A percentile compares a stretch with the other conserved stretches of the same genome.
These are phyloP conservation scores for Lablab purpureus DNA, from an alignment of 306 rosid genomes.

Conservation along the genomic window DNA sequence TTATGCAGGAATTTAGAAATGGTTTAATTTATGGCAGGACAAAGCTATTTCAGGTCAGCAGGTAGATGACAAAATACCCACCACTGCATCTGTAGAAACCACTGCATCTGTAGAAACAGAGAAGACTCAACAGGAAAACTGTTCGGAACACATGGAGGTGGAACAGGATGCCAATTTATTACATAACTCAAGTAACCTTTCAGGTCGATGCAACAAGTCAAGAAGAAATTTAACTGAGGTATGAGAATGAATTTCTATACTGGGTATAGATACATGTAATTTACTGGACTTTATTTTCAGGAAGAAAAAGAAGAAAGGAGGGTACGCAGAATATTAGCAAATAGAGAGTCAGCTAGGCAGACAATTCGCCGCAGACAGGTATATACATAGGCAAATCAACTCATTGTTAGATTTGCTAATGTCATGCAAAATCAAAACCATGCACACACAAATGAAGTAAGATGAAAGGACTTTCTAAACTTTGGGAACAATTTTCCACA, in stretches of 20 bases:
- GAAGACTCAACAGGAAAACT: slow-evolving; percentile 44
- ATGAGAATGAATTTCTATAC: slow-evolving; percentile 16
- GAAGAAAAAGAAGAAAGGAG: slow-evolving; percentile 91
- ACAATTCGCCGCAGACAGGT: slow-evolving; percentile 99
- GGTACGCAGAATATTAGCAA: slow-evolving; percentile 88
- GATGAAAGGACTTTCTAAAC: too few relatives aligned
- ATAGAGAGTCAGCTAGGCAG: slow-evolving; percentile 97
- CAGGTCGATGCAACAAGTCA: slow-evolving; percentile 63
- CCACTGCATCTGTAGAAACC: slow-evolving; percentile 30
- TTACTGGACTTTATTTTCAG: slow-evolving; percentile 49
- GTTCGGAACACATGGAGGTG: slow-evolving; percentile 43
- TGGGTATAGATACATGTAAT: slow-evolving; percentile 30
- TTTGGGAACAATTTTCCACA: too few relatives aligned
- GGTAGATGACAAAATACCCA: slow-evolving; percentile 48
- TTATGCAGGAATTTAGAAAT: slow-evolving; percentile 68
- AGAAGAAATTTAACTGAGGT: slow-evolving; percentile 91
- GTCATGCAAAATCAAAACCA: slow-evolving; percentile 14
- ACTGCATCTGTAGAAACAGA: slow-evolving; percentile 26
- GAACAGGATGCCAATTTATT: slow-evolving; percentile 61
- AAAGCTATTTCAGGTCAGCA: slow-evolving; percentile 52
- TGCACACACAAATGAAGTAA: background rate
- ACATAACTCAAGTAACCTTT: slow-evolving; percentile 50
- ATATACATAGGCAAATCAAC: slow-evolving; percentile 31
- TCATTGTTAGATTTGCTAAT: slow-evolving; percentile 22
- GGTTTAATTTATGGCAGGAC: slow-evolving; percentile 77